Evolutionary conservation across 345 rosid species (phyloP), one percentile per base, ranked within the genome.

Genomic region (Eucalyptus caleyi): DNA sequence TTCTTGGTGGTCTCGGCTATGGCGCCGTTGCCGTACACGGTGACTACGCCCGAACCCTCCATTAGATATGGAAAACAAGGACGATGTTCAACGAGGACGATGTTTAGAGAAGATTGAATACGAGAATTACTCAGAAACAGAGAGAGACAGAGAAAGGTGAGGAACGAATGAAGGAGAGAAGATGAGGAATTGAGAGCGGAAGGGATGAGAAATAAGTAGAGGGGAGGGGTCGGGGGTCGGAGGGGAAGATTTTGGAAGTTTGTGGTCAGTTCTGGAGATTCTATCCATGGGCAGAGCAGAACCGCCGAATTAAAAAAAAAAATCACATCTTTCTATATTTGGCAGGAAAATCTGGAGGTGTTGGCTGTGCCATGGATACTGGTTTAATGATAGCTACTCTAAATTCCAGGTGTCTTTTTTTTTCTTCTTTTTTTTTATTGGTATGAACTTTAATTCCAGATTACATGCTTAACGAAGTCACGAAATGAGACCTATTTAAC

Each of bases 1-100:
- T 91, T 90, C 86, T 91, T 92, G 16, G 92, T 42, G 51, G 93
- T 90, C 56, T 93, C 94, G 50, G 91, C 88, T 62, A 92, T 86
- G 27, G 95, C 92, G 86, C 94, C 95, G 87, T 91, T 92, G 26
- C 94, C 94, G 90, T 93, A 90, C 50, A 92, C 89, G 26, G 93
- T 89, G 19, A 93, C 94, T 45, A 93, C 94, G 85, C 93, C 92
- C 45, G 87, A 90, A 88, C 91, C 93, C 4, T 90, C 93, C 93
- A 93, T 93, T 11, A 26, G 54, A 27, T 86, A 91, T 92, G 65
- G 26, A 86, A 37, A 6, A 87, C 18, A 34, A 50, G 50, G 77
- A 65, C 8, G 72, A 4, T 65, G 50, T 6, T 50, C 59, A 9
- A 54, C 59, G 26, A 54, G 60, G 80, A 19, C 40, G 14, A 6